phyloP scores from a whole-genome alignment of 352 stramenopile species.

The Pythium chondricola region DNA sequence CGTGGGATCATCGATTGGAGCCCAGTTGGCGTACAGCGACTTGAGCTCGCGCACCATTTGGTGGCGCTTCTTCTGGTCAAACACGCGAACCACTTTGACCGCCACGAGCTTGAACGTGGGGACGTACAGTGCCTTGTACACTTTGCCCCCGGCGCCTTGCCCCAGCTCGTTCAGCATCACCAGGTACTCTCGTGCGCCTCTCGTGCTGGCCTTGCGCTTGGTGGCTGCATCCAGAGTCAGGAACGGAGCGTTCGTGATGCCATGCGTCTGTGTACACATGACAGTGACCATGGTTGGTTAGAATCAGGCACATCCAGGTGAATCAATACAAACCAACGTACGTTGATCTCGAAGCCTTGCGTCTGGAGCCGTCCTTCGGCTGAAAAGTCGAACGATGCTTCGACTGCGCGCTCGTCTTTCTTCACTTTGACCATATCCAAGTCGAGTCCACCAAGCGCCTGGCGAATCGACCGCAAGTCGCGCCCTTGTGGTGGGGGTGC shows the following conservation, averaged over 20 bases:
- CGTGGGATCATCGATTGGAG: conserved; percentile 44
- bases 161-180: conserved; percentile 66
- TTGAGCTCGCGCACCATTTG: conserved; percentile 87
- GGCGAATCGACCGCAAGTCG: conserved; percentile 26
- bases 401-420: conserved; percentile 48
- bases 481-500: not conserved
- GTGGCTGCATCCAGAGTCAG: conserved; percentile 17
- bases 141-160: conserved; percentile 81
- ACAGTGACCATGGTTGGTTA: no score
- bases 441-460: conserved; percentile 39
- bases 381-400: conserved; percentile 78
- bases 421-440: conserved; percentile 62
- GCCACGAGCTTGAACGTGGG: conserved; percentile 86
- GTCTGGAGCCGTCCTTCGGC: conserved; percentile 67
- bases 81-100: conserved; percentile 87
- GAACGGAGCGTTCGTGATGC: conserved; percentile 69
- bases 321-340: conserved; percentile 14
- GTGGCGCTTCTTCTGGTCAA: conserved; percentile 83
- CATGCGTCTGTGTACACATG: conserved; percentile 69
- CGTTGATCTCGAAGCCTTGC: conserved; percentile 83
- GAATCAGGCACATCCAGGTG: conserved; percentile 8
- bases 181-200: conserved; percentile 62
- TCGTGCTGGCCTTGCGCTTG: conserved; percentile 10
- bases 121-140: conserved; percentile 87
- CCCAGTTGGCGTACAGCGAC: conserved; percentile 79